phyloP scores from a whole-genome alignment of 345 rosid genomes.

The Crucihimalaya himalaica region DNA sequence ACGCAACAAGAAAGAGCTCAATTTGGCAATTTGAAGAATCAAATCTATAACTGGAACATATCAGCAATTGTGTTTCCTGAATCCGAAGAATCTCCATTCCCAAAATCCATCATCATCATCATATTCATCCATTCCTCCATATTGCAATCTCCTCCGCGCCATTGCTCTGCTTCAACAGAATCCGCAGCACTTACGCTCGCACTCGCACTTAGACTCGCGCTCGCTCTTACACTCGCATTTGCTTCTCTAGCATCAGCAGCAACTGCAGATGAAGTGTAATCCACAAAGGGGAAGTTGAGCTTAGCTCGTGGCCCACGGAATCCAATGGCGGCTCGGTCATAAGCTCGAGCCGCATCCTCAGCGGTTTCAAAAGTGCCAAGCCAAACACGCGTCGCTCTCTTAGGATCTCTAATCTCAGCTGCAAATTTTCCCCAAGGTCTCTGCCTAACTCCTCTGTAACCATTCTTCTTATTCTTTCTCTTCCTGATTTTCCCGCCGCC shows the following conservation, averaged over 20 bases:
- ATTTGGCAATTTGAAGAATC: background rate
- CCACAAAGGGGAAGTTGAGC: slow-evolving; percentile 69
- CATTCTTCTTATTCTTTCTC: slow-evolving; percentile 53
- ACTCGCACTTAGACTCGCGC: too few relatives aligned
- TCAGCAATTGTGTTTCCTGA: slow-evolving; percentile 45
- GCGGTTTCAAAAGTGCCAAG: slow-evolving; percentile 89
- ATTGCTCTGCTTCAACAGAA: slow-evolving; percentile 36
- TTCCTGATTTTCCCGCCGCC: slow-evolving; percentile 40
- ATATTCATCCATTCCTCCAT: slow-evolving; percentile 51
- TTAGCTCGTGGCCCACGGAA: slow-evolving; percentile 71
- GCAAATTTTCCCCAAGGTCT: slow-evolving; percentile 99
- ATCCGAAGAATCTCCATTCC: slow-evolving; percentile 60
- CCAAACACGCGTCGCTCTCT: slow-evolving; percentile 82
- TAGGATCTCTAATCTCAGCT: slow-evolving; percentile 93
- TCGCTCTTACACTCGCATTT: slow-evolving; percentile 6
- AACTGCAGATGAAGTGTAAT: slow-evolving; percentile 16
- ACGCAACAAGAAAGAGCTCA: slow-evolving; percentile 32
- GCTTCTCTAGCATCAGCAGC: background rate
- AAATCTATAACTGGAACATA: slow-evolving; percentile 34
- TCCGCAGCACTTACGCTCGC: slow-evolving; percentile 11
- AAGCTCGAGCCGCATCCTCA: slow-evolving; percentile 92
- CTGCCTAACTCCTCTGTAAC: slow-evolving; percentile 93
- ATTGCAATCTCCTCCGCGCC: slow-evolving; percentile 39
- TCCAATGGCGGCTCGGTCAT: slow-evolving; percentile 74
- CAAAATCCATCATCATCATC: slow-evolving; percentile 64